Conservation (phyloP, 306 rosid species). For the Rosa chinensis region DNA sequence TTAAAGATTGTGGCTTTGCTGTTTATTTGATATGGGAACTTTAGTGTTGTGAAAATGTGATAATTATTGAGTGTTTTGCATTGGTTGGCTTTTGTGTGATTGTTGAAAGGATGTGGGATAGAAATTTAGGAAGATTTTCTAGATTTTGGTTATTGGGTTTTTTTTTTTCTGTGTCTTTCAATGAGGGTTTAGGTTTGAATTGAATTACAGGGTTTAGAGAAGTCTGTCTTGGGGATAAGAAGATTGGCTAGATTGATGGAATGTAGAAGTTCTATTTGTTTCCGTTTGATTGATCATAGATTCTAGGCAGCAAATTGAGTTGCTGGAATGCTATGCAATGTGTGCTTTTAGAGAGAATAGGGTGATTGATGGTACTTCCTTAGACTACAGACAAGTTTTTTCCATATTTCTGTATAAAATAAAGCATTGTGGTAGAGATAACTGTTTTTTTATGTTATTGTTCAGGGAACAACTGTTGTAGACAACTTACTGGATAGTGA, state of each 20-base stretch:
- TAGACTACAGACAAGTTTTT: neutral
- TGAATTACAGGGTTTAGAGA: neutral
- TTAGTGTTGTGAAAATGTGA: neutral
- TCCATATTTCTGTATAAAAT: neutral
- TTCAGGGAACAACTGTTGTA: conserved; percentile 93
- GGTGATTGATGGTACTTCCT: conserved; percentile 7
- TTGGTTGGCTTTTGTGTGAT: conserved; percentile 16
- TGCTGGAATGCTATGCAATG: neutral
- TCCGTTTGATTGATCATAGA: conserved; percentile 7
- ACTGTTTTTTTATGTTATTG: conserved; percentile 12
- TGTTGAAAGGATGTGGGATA: neutral
- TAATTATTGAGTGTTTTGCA: neutral
- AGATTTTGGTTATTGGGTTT: neutral
- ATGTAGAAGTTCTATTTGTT: neutral
- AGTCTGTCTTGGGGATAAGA: neutral
- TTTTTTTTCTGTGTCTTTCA: neutral
- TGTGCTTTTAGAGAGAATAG: neutral
- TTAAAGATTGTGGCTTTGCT: conserved; percentile 9
- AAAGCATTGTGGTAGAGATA: conserved; percentile 1
- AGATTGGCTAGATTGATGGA: conserved; percentile 1
- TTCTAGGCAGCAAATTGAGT: neutral
- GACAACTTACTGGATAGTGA: conserved; percentile 93
- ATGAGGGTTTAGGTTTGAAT: neutral
- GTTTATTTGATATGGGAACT: neutral
- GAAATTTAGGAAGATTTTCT: neutral